phyloP scores from a whole-genome alignment of 2,329 filamentous ascomycete species.

The Claviceps capensis region DNA sequence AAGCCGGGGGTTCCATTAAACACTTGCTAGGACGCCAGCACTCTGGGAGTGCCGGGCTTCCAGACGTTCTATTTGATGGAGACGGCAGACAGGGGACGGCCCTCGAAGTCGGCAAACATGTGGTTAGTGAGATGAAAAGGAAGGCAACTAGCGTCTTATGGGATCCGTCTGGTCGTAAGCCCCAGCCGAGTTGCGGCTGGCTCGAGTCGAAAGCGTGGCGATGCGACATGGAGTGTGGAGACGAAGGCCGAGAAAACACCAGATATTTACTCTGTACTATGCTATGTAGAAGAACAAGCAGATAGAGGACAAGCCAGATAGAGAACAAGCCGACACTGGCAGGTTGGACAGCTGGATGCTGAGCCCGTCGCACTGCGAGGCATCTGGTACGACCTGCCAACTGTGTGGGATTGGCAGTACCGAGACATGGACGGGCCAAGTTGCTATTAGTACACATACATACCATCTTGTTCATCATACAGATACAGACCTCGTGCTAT shows the following conservation, averaged over 20 bases:
- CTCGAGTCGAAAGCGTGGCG: background rate
- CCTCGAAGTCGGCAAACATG: background rate
- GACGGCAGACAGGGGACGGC: background rate
- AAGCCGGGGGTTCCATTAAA: background rate
- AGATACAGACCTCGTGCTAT: too few relatives aligned
- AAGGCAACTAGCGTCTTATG: background rate
- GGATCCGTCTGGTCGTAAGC: background rate
- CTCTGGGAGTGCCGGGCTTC: background rate
- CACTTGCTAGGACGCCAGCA: background rate
- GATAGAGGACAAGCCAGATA: too few relatives aligned
- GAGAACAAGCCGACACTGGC: background rate
- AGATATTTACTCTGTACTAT: too few relatives aligned
- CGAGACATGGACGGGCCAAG: background rate
- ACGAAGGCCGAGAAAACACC: too few relatives aligned
- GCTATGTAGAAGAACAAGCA: too few relatives aligned
- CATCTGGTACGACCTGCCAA: background rate
- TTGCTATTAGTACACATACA: too few relatives aligned
- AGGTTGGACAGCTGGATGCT: background rate
- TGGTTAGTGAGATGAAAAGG: background rate
- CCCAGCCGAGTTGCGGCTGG: background rate
- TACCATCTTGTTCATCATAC: too few relatives aligned
- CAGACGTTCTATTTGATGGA: slow-evolving; percentile 1
- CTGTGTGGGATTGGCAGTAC: background rate
- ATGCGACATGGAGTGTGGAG: background rate
- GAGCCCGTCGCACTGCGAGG: too few relatives aligned